phyloP scores from a whole-genome alignment of 2,329 filamentous ascomycete species.

The Ascochyta lentis region DNA sequence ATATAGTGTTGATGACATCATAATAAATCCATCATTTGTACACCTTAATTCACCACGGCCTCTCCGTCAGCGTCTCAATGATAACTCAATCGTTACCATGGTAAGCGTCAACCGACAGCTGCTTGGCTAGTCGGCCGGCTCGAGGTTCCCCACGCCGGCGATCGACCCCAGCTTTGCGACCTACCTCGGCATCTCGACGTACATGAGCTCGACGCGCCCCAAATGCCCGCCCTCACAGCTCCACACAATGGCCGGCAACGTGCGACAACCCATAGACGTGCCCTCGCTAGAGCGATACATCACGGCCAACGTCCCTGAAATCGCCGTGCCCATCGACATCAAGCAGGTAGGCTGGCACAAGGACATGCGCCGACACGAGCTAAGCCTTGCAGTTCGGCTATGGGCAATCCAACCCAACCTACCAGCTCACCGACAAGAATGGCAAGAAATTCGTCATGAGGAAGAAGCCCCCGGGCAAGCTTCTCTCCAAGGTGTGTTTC shows the following conservation, averaged over 20 bases:
- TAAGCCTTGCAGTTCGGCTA: conserved; percentile 77
- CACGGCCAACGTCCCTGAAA: conserved; percentile 76
- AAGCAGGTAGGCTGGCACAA: conserved; percentile 73
- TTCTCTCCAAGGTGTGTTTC: conserved; percentile 66
- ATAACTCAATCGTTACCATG: too few species aligned
- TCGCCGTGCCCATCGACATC: conserved; percentile 81
- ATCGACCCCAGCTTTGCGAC: conserved; percentile 1
- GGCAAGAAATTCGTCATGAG: conserved; percentile 83
- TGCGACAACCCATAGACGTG: conserved; percentile 90
- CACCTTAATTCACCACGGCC: too few species aligned
- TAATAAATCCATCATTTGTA: too few species aligned
- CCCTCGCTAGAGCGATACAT: conserved; percentile 81
- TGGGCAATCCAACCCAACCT: conserved; percentile 96
- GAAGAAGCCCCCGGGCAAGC: conserved; percentile 95
- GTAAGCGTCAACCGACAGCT: too few species aligned
- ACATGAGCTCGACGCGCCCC: conserved; percentile 14
- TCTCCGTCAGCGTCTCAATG: too few species aligned
- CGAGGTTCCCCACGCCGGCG: conserved; percentile 3
- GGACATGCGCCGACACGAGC: conserved; percentile 7
- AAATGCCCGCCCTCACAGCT: conserved; percentile 23
- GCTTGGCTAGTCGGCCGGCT: too few species aligned
- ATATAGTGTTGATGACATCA: too few species aligned
- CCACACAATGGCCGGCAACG: conserved; percentile 75
- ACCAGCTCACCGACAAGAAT: conserved; percentile 79
- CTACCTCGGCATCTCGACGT: conserved; percentile 16